phyloP scores from a whole-genome alignment of 1,139 yeast species.

The Pichia sp. region DNA sequence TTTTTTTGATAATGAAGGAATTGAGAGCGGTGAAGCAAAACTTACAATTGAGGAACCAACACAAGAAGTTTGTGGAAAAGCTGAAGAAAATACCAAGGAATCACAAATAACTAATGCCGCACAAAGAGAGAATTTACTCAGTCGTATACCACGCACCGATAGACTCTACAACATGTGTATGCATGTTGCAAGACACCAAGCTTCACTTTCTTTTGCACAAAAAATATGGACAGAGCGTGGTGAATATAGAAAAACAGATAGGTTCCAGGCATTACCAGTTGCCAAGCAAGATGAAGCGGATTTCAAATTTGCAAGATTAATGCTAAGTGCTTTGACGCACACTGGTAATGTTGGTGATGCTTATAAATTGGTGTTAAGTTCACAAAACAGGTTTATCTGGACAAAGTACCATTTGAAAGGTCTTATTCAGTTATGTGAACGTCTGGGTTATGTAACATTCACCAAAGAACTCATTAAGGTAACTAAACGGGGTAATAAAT shows the following conservation, averaged over 20 bases:
- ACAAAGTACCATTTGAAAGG: slow-evolving; percentile 48
- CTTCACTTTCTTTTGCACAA: slow-evolving; percentile 52
- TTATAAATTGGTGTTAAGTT: slow-evolving; percentile 55
- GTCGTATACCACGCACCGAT: slow-evolving; percentile 37
- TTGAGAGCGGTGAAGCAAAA: slow-evolving; percentile 9
- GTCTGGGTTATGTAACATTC: slow-evolving; percentile 35
- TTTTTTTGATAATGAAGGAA: slow-evolving; percentile 29
- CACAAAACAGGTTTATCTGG: slow-evolving; percentile 71
- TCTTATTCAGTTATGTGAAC: slow-evolving; percentile 42
- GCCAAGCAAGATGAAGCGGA: slow-evolving; percentile 45
- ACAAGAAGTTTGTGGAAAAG: not conserved
- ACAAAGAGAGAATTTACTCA: not conserved
- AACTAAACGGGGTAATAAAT: slow-evolving; percentile 14
- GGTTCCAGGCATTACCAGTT: slow-evolving; percentile 38
- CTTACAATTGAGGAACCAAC: slow-evolving; percentile 26
- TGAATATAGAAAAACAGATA: slow-evolving; percentile 47
- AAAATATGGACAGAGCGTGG: slow-evolving; percentile 77
- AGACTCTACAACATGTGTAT: slow-evolving; percentile 57
- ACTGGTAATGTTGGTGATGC: slow-evolving; percentile 63
- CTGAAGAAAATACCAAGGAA: slow-evolving; percentile 23
- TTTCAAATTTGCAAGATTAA: slow-evolving; percentile 59
- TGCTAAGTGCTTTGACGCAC: slow-evolving; percentile 49
- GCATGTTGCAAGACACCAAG: slow-evolving; percentile 55
- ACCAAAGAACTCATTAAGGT: slow-evolving; percentile 23
- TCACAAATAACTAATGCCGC: not conserved